phyloP scores from a whole-genome alignment of 345 rosid species.

The Turnera subulata region DNA sequence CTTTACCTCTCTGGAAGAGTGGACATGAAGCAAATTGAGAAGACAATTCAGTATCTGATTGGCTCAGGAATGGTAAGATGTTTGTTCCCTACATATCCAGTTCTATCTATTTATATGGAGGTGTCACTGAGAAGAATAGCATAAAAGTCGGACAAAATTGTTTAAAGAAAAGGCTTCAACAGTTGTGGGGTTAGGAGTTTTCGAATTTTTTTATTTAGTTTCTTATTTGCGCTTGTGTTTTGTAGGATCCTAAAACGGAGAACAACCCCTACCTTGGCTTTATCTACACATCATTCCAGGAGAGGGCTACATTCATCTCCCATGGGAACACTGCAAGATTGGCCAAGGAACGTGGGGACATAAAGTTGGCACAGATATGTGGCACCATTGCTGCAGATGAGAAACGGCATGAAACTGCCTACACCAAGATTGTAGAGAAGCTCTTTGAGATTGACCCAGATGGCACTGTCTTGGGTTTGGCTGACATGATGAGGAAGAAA shows the following conservation, averaged over 20 bases:
- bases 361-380: conserved; percentile 84
- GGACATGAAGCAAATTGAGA: conserved; percentile 70
- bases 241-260: conserved; percentile 76
- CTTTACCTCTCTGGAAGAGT: conserved; percentile 68
- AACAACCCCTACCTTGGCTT: conserved; percentile 87
- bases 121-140: no score
- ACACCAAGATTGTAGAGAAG: conserved; percentile 82
- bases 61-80: conserved; percentile 79
- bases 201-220: no score
- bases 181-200: no score
- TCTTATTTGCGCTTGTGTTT: neutral
- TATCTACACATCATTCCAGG: conserved; percentile 96
- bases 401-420: conserved; percentile 94
- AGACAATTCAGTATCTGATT: conserved; percentile 65
- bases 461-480: conserved; percentile 66
- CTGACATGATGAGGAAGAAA: conserved; percentile 97
- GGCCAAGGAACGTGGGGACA: conserved; percentile 79
- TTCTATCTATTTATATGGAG: no score
- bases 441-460: conserved; percentile 91
- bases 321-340: conserved; percentile 93
- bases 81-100: conserved; percentile 12
- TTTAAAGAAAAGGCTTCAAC: no score
- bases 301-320: conserved; percentile 92
- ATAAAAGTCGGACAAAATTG: no score
- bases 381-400: conserved; percentile 89